Base-by-base conservation (phyloP, 257 asterid genomes). In the Nicotiana knightiana region DNA sequence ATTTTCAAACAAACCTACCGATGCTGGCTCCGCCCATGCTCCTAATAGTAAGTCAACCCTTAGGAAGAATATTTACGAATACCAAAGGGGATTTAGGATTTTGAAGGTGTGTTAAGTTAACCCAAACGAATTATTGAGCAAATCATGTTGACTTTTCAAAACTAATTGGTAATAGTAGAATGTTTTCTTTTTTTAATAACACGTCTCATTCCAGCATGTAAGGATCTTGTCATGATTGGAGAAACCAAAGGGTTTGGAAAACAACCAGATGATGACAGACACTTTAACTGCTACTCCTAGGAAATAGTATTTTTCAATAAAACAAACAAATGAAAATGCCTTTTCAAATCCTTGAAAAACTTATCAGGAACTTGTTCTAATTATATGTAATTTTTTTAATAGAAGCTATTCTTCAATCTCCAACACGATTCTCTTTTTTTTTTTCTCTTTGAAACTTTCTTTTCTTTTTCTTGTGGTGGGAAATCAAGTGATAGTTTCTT, bases 271-370 rank as follows among this genome's bases (percentile, higher is more conserved):
- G 26, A 18, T 17, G 51, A 67, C 73, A 65, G 1, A 15, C 43
- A 1, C 10, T 3, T 2, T 3, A 65, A 5, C 46, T 65, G 43
- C 24, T 30, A 32, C 46, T 15, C 46, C 46, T 65, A 5, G 12
- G 37, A 71, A 21, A 21, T 43, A 12, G 6, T 70, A 43, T 70
- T 32, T 3, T 32, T 7, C 26, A 26, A 71, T 5, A 43, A 43
- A 48, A 13, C 30, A 21, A 46, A 46, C 24, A 65, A 12, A 3
- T 24, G 79, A 73, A 48, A 37, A 73, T 73, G 79, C 62, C 79
- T 26, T 73, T 73, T 73, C 79, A 73, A 73, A 48, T 48, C 79
- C 28, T 51, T 73, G 79, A 73, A 73, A 21, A 73, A 48, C 63
- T 73, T 48, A 26, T 26, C 18, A 1, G 21, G 48, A 39, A n/a